phyloP scores from a whole-genome alignment of 352 stramenopile genomes.

The Globisporangium perplexum region DNA sequence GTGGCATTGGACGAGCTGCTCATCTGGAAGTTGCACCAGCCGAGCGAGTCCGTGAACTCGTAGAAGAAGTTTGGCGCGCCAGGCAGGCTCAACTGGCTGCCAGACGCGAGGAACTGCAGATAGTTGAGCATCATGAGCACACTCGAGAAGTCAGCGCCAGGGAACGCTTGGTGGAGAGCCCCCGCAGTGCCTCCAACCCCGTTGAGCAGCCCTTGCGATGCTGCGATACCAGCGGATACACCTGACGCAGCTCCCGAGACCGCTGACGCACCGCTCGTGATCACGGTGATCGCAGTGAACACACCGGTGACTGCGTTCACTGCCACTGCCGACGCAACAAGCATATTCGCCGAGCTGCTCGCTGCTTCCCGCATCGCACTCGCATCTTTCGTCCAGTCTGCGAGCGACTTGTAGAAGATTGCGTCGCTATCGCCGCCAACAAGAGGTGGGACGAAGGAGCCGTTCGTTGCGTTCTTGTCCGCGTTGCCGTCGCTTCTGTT shows the following conservation, averaged over 20 bases:
- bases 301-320: constrained; percentile 42
- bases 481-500: background rate
- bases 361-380: constrained; percentile 21
- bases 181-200: constrained; percentile 13
- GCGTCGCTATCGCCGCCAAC: background rate
- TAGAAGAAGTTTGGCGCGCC: constrained; percentile 54
- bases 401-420: constrained; percentile 4
- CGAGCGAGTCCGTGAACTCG: constrained; percentile 65
- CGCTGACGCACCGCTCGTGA: constrained; percentile 25
- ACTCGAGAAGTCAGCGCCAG: constrained; percentile 40
- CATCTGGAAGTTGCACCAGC: constrained; percentile 52
- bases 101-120: constrained; percentile 63
- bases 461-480: constrained; percentile 2
- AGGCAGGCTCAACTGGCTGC: constrained; percentile 55
- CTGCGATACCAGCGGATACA: constrained; percentile 13
- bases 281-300: constrained; percentile 39
- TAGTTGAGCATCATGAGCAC: constrained; percentile 68
- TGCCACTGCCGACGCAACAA: constrained; percentile 44
- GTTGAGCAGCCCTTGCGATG: constrained; percentile 23
- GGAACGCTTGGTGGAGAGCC: constrained; percentile 15
- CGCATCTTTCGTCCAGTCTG: constrained; percentile 13
- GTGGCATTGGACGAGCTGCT: background rate
- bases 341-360: constrained; percentile 40
- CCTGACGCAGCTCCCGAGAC: constrained; percentile 19
- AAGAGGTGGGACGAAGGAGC: background rate